phyloP scores from a whole-genome alignment of 495 filamentous ascomycete genomes.

The Xylaria sp. region DNA sequence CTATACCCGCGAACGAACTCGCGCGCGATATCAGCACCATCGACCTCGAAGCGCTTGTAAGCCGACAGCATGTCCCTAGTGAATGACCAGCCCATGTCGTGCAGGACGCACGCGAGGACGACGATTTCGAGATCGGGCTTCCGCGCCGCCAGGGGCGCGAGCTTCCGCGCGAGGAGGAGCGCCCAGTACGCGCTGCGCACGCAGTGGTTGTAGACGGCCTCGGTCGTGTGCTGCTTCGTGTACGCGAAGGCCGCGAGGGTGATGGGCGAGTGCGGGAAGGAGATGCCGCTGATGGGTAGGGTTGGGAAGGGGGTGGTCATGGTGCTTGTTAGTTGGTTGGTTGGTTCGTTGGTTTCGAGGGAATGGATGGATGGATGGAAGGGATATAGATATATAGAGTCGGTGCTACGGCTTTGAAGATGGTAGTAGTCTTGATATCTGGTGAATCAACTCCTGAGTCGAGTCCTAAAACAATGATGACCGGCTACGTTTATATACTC shows the following conservation, averaged over 20 bases:
- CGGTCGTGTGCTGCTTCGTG: conserved; percentile 42
- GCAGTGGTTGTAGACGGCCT: conserved; percentile 56
- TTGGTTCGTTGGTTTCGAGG: too few relatives aligned
- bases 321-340: conserved; percentile 5
- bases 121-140: conserved; percentile 51
- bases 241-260: conserved; percentile 46
- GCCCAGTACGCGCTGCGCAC: conserved; percentile 56
- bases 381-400: background rate
- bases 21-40: conserved; percentile 57
- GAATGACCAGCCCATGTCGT: conserved; percentile 60
- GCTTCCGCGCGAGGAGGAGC: conserved; percentile 45
- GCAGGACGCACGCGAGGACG: conserved; percentile 54
- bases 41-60: conserved; percentile 64
- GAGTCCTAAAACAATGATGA: background rate
- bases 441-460: background rate
- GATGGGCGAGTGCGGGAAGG: conserved; percentile 42
- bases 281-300: conserved; percentile 32
- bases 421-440: background rate
- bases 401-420: background rate
- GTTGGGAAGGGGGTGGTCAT: conserved; percentile 25
- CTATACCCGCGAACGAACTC: conserved; percentile 47
- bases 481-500: background rate
- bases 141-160: conserved; percentile 36
- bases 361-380: background rate
- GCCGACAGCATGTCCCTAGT: conserved; percentile 36